These are phyloP conservation scores for Hansenula sp. DNA, from an alignment of 1,139 yeast genomes.

Conservation along the genomic window DNA sequence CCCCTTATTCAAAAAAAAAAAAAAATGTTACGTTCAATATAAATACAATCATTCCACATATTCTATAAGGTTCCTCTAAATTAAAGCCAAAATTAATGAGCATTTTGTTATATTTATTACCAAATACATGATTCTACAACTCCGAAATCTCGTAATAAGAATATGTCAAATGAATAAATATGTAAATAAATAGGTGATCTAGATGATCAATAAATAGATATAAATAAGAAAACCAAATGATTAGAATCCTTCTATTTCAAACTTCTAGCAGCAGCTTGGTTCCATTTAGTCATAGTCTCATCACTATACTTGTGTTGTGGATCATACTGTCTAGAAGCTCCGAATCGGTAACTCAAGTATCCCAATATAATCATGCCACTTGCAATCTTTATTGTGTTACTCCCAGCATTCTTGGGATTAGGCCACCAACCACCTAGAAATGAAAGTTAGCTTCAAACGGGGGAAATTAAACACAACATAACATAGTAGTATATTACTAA, in stretches of 20 bases:
- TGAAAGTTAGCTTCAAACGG: slow-evolving; percentile 10
- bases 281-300: slow-evolving; percentile 18
- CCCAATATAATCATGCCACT: slow-evolving; percentile 12
- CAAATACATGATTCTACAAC: neutral
- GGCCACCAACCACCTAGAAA: slow-evolving; percentile 24
- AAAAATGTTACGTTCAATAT: neutral
- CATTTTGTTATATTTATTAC: neutral
- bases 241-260: slow-evolving; percentile 7
- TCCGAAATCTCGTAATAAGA: neutral
- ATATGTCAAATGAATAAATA: slow-evolving; percentile 4
- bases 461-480: no score
- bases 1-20: no score
- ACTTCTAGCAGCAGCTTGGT: slow-evolving; percentile 18
- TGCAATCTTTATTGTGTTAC: slow-evolving; percentile 14
- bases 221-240: slow-evolving; percentile 2
- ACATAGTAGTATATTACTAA: slow-evolving; percentile 6
- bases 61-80: neutral
- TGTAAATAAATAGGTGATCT: slow-evolving; percentile 3
- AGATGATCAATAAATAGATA: slow-evolving; percentile 5
- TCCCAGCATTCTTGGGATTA: slow-evolving; percentile 20
- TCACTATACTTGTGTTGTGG: slow-evolving; percentile 17
- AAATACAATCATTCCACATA: no score
- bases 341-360: slow-evolving; percentile 9
- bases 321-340: slow-evolving; percentile 12
- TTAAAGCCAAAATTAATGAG: neutral